Percentiles rank a stretch among this genome's conserved stretches.
phyloP scores from a whole-genome alignment of 2,329 filamentous ascomycete species.

The Aureobasidium sp. region DNA sequence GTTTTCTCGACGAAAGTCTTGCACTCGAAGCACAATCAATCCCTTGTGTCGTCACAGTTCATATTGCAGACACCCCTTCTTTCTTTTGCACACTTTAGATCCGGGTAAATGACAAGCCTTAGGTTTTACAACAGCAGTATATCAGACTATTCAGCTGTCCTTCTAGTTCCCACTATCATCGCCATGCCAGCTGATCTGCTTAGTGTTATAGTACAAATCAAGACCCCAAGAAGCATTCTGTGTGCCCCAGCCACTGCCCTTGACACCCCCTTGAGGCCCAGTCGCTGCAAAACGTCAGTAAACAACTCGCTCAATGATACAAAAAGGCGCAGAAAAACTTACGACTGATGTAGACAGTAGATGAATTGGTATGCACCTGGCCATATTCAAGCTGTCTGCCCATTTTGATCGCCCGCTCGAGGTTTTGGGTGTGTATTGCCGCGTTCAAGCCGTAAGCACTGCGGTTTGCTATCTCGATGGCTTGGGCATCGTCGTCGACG shows the following conservation, averaged over 20 bases:
- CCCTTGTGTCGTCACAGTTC: too few species aligned
- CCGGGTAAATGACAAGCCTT: too few species aligned
- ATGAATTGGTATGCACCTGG: conserved; percentile 26
- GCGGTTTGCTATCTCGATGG: conserved; percentile 21
- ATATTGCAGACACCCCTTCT: too few species aligned
- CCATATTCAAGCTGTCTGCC: conserved; percentile 23
- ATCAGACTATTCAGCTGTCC: too few species aligned
- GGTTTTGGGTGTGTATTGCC: conserved; percentile 24
- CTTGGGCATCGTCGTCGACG: conserved; percentile 23
- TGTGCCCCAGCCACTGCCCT: conserved; percentile 23
- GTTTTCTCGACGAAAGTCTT: too few species aligned
- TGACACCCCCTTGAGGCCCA: conserved; percentile 24
- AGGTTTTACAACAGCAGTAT: too few species aligned
- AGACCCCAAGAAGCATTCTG: conserved; percentile 23
- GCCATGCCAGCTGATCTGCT: conserved; percentile 31
- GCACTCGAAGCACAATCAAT: too few species aligned
- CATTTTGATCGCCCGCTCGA: conserved; percentile 24
- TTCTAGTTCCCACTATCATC: conserved; percentile 9
- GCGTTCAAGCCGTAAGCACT: conserved; percentile 27
- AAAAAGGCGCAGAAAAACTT: not conserved
- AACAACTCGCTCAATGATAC: too few species aligned
- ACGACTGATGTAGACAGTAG: conserved; percentile 23
- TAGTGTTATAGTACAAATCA: conserved; percentile 25
- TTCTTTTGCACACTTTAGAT: too few species aligned
- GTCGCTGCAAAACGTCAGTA: conserved; percentile 14